Percentiles rank a stretch among this genome's conserved stretches.
Conservation (phyloP, 2,329 filamentous ascomycete genomes). For the Cryphonectria carpinicola region DNA sequence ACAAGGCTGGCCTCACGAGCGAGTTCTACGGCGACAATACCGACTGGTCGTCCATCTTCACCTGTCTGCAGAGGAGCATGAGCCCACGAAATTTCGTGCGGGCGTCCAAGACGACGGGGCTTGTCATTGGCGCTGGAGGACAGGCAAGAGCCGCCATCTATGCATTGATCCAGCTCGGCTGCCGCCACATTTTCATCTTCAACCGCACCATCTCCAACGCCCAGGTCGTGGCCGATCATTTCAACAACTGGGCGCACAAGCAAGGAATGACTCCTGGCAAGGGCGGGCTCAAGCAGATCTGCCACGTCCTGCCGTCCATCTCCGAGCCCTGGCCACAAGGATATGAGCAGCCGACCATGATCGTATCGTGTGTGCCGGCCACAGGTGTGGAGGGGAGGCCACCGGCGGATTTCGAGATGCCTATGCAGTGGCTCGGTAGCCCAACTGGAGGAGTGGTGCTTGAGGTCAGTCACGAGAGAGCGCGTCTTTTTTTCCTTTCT, state of each 20-base stretch:
- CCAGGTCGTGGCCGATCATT: conserved; percentile 66
- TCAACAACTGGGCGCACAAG: conserved; percentile 56
- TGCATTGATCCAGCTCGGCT: conserved; percentile 72
- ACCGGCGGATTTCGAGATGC: conserved; percentile 71
- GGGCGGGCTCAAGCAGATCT: conserved; percentile 41
- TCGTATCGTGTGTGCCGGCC: conserved; percentile 73
- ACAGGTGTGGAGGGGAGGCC: conserved; percentile 62
- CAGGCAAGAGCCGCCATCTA: conserved; percentile 78
- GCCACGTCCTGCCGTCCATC: conserved; percentile 61
- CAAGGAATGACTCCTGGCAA: conserved; percentile 42
- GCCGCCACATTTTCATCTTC: conserved; percentile 72
- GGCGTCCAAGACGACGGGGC: conserved; percentile 54
- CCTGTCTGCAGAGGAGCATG: conserved; percentile 69
- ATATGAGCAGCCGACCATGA: conserved; percentile 68
- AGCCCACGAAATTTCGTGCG: conserved; percentile 68
- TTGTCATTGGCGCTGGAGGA: conserved; percentile 67
- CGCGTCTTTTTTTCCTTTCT: background rate
- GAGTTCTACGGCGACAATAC: conserved; percentile 65
- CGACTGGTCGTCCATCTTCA: conserved; percentile 45
- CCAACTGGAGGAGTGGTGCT: conserved; percentile 74
- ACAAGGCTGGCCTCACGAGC: conserved; percentile 62
- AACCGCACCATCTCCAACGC: conserved; percentile 69
- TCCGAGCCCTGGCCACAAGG: conserved; percentile 65
- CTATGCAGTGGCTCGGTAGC: conserved; percentile 69
- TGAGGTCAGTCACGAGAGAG: conserved; percentile 48